Percentiles rank a stretch among this genome's conserved stretches.
These are phyloP conservation scores for Fulvia fulva DNA, from an alignment of 2,329 filamentous ascomycete genomes.

Conservation along the genomic window DNA sequence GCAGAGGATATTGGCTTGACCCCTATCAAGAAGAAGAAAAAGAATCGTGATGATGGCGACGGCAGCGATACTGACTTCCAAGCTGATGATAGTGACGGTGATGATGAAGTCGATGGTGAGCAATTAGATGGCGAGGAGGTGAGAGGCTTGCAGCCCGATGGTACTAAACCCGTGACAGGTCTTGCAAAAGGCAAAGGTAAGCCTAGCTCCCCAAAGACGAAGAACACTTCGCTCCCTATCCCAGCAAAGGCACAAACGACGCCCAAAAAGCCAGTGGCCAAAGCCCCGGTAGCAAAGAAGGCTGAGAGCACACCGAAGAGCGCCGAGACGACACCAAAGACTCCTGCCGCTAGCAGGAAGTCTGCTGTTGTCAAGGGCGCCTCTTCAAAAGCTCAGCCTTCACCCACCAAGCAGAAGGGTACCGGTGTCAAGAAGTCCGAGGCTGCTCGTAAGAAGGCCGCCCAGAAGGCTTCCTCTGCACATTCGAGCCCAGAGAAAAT, in stretches of 20 bases:
- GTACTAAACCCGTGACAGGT: slow-evolving; percentile 30
- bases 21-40: slow-evolving; percentile 35
- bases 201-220: not conserved
- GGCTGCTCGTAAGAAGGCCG: not conserved
- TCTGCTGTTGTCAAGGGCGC: not conserved
- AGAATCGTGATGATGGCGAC: slow-evolving; percentile 36
- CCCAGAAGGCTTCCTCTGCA: not conserved
- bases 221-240: not conserved
- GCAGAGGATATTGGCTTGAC: slow-evolving; percentile 22
- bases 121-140: slow-evolving; percentile 20
- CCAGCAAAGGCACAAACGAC: slow-evolving; percentile 2
- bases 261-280: not conserved
- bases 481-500: not conserved
- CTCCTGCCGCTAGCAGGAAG: not conserved
- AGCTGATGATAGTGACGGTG: slow-evolving; percentile 37
- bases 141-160: slow-evolving; percentile 13
- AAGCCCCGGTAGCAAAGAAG: not conserved
- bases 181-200: slow-evolving; percentile 17
- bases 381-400: not conserved
- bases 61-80: slow-evolving; percentile 51
- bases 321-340: slow-evolving; percentile 9
- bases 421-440: slow-evolving; percentile 1
- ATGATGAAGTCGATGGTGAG: slow-evolving; percentile 23
- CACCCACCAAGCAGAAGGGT: not conserved
- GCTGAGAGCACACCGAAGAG: slow-evolving; percentile 1